Base-by-base conservation (phyloP, 805 yeast genomes). In the Metschnikowia aberdeeniae region DNA sequence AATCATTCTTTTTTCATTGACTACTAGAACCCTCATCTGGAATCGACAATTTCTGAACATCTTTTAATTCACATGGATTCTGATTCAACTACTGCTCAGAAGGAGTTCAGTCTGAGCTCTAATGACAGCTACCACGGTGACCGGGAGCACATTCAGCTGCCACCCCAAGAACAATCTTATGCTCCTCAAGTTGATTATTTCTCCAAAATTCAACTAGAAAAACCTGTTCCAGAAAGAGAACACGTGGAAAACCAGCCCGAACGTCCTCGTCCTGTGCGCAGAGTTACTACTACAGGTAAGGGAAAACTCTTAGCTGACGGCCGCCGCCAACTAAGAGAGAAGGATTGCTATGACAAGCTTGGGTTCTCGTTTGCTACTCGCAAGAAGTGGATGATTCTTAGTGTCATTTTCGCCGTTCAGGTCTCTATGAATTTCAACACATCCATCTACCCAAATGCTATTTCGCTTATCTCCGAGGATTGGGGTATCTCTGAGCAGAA, bases 341-440 rank as follows among this genome's bases (percentile, higher is more conserved):
- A 57, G 20, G 72, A 69, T 35, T 62, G 68, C 45, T 66, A 63
- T 47, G 68, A 67, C 12, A 58, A 55, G 36, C 56, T 69, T 10
- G 75, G 73, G 5, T 67, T 53, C 47, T 36, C 52, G 12, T 68
- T 58, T 46, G 61, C 72, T 2, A 36, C 57, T 42, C 36, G 38
- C 36, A 64, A 61, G 43, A 69, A 69, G 49, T 67, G 73, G 73
- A 50, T 46, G 28, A 62, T 68, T 31, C 46, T 69, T n/a, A 51
- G 68, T 1, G 64, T 68, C 2, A 61, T 67, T 14, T 69, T 69
- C 42, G 46, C 58, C 11, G 72, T 68, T 12, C 75, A 69, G 47
- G 45, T 66, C 40, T 68, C 73, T 3, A 69, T 69, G 73, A 69
- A 69, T 51, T 69, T 66, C 58, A 69, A 69, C 52, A 48, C 75